Evolutionary conservation across 352 stramenopile genomes (phyloP).

Genomic region (Phytophthora agathidicida): DNA sequence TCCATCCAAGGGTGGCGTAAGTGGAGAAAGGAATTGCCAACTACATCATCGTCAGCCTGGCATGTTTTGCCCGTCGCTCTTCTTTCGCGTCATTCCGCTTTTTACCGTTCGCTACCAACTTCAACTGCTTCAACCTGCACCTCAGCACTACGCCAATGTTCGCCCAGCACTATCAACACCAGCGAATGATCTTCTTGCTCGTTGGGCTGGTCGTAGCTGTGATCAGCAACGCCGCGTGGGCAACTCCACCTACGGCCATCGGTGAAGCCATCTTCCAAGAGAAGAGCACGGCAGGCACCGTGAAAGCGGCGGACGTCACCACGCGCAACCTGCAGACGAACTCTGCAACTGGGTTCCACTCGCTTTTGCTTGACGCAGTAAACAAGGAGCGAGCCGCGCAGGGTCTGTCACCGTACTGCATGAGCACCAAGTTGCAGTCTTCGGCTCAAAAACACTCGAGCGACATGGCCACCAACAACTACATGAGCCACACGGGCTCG

Average conservation of each 20-base stretch:
- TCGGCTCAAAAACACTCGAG: slow-evolving; percentile 35
- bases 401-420: slow-evolving; percentile 39
- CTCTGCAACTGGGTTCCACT: slow-evolving; percentile 23
- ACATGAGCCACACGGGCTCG: slow-evolving; percentile 57
- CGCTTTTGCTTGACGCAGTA: slow-evolving; percentile 47
- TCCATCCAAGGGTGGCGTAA: not conserved
- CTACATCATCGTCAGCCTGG: not conserved
- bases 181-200: slow-evolving; percentile 8
- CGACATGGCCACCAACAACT: slow-evolving; percentile 53
- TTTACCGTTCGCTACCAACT: slow-evolving; percentile 19
- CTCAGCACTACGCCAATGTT: slow-evolving; percentile 11
- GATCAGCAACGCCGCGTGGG: slow-evolving; percentile 3
- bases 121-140: slow-evolving; percentile 13
- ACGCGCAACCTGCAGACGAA: slow-evolving; percentile 28
- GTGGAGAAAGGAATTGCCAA: too few relatives aligned
- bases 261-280: slow-evolving; percentile 1
- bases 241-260: slow-evolving; percentile 1
- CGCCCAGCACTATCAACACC: slow-evolving; percentile 14
- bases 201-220: slow-evolving; percentile 9
- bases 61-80: not conserved
- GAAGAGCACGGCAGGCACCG: not conserved
- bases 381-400: slow-evolving; percentile 51
- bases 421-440: slow-evolving; percentile 41
- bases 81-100: slow-evolving; percentile 20
- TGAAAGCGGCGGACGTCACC: slow-evolving; percentile 4